Evolutionary conservation across 805 yeast species (phyloP).

Genomic region (Wickerhamiella cacticola): DNA sequence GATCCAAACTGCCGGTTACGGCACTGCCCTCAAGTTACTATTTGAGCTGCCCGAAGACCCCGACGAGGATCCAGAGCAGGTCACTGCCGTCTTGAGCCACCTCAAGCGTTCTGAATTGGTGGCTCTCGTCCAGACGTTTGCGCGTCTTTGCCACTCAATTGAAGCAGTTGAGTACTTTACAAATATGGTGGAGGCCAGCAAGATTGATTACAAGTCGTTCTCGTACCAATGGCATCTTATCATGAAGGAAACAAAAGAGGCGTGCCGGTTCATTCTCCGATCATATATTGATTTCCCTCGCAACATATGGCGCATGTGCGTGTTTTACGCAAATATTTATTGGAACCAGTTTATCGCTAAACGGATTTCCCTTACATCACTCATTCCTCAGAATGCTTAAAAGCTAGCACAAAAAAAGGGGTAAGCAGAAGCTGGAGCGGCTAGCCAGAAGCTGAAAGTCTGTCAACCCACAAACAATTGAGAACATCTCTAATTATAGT

Average conservation of each 20-base stretch:
- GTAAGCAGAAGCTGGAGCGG: too few species aligned
- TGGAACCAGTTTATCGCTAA: slow-evolving; percentile 72
- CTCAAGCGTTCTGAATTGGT: slow-evolving; percentile 74
- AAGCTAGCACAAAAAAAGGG: background rate
- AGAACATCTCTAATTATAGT: too few species aligned
- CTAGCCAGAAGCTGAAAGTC: too few species aligned
- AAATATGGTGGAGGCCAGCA: slow-evolving; percentile 17
- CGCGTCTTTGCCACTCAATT: slow-evolving; percentile 76
- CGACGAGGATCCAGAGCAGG: slow-evolving; percentile 32
- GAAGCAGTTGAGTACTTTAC: slow-evolving; percentile 58
- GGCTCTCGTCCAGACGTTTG: slow-evolving; percentile 84
- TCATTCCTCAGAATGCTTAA: background rate
- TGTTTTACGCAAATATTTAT: slow-evolving; percentile 40
- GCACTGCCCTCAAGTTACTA: slow-evolving; percentile 82
- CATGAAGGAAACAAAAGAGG: slow-evolving; percentile 41
- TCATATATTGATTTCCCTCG: slow-evolving; percentile 65
- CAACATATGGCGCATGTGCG: slow-evolving; percentile 39
- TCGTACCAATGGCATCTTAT: slow-evolving; percentile 41
- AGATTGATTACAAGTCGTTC: slow-evolving; percentile 17
- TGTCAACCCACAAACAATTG: too few species aligned
- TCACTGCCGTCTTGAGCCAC: slow-evolving; percentile 40
- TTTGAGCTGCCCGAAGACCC: slow-evolving; percentile 59
- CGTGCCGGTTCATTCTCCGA: slow-evolving; percentile 47
- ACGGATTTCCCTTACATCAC: background rate
- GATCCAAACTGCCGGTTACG: slow-evolving; percentile 93